Evolutionary conservation across 495 filamentous ascomycete species (phyloP), one percentile per base, ranked within the genome.

Genomic region (Chaetomidium leptoderma): DNA sequence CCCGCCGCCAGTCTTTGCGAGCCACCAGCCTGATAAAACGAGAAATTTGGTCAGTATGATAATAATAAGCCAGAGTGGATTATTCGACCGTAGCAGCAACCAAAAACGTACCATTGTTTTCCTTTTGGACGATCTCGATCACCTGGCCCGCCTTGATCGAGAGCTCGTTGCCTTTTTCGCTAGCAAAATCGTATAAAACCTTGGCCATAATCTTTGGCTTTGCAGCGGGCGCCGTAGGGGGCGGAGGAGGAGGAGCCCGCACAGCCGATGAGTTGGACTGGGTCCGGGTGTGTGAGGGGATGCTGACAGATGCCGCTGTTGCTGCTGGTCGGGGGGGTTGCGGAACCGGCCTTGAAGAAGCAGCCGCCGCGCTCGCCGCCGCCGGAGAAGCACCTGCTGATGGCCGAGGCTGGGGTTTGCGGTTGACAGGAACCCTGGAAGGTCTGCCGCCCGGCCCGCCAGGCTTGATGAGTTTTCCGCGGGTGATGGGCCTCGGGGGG

Each of bases 101-200:
- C 9, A 19, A 11, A 16, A 57, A 74, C 86, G 69, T 82, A 96
- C 93, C 93, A 65, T 97, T 96, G 58, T 73, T 76, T 74, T 96
- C 92, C 70, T 96, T 96, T 57, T 88, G 86, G 11, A 95, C 77
- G 59, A 97, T 83, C 67, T 92, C 82, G 37, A 99, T 80, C 27
- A 95, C 73, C 59, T 97, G 88, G 52, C 86, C 91, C 39, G 84
- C 82, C 54, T 70, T 79, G 26, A 99, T 77, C 16, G 84, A 83
- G 19, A 97, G 77, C 71, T 96, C 90, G 59, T 90, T 93, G 50
- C 82, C 78, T 47, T 79, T 87, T 56, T 88, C 83, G 23, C 91
- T 90, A 43, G 70, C 77, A 66, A 97, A 99, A 62, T 95, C 90
- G 63, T 97, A 99, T 35, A 96, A 67, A 7, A 88, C 95, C 75